A percentile compares a stretch with the other conserved stretches of the same genome.
phyloP scores from a whole-genome alignment of 2,329 filamentous ascomycete genomes.

The Apiospora arundinis region DNA sequence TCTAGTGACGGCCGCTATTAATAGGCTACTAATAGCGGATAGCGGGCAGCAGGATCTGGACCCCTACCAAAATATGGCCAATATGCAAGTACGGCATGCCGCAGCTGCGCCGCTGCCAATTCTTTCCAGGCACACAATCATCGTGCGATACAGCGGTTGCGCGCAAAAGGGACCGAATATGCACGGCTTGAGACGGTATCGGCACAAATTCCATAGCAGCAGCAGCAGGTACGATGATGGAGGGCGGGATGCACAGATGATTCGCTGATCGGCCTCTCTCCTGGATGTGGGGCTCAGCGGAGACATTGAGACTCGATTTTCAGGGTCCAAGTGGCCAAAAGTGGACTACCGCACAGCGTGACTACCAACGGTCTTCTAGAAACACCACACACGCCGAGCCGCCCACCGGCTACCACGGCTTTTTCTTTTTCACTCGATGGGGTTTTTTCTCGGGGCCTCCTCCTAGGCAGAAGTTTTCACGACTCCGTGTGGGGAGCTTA shows the following conservation, averaged over 20 bases:
- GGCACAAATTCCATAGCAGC: background rate
- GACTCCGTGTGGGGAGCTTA: background rate
- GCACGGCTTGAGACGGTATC: background rate
- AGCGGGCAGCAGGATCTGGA: background rate
- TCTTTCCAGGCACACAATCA: background rate
- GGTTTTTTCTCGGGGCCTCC: background rate
- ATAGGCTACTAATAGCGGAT: background rate
- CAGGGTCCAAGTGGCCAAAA: background rate
- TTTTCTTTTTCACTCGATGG: no score
- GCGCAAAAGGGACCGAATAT: background rate
- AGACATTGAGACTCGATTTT: background rate
- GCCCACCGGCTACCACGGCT: background rate
- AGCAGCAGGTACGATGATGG: background rate
- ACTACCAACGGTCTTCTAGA: conserved; percentile 7
- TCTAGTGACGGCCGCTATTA: background rate
- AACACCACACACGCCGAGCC: background rate
- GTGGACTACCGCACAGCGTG: background rate
- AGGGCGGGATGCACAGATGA: background rate
- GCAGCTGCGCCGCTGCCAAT: background rate
- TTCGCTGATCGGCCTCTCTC: background rate
- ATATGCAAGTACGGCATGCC: background rate
- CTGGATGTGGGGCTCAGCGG: background rate
- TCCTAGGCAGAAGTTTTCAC: background rate
- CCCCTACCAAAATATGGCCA: background rate
- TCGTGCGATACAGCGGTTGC: background rate